Base-by-base conservation (phyloP, 2,329 filamentous ascomycete genomes). In the Neonectria sp. region DNA sequence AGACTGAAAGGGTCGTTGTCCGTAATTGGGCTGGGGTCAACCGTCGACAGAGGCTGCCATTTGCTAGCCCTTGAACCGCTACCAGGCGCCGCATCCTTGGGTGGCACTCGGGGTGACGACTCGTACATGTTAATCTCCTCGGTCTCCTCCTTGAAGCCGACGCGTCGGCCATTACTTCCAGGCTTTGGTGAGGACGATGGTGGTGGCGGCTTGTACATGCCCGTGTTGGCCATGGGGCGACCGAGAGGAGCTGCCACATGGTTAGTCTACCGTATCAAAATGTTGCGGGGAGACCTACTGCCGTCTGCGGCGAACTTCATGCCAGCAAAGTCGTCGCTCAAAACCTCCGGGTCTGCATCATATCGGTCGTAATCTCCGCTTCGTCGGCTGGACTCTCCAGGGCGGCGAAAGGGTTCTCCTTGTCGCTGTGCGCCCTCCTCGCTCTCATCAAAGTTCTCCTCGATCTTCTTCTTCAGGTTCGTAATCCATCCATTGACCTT, bases 1-100 rank as follows among this genome's bases (percentile, higher is more conserved):
- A 99, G 87, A 76, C 95, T 98, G 83, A 99, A 99, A 0, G 96
- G 96, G 77, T 99, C 96, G 75, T 97, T 95, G 73, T 98, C 95
- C 13, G 89, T 87, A 68, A 97, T 92, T 15, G 95, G 95, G 70
- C 89, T 92, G 1, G 95, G 94, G 56, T 97, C 71, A 15, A 98
- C 90, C 0, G 92, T 88, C 13, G 95, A 94, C 74, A 99, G 84
- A 11, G 96, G 95, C 81, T 99, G 95, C 96, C 96, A 99, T 84
- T 99, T 99, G 88, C 95, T 98, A 52, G 89, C 82, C 83, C 95
- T 96, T 71, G 84, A 82, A 55, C 86, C 85, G n/a, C 84, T 79
- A 27, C 78, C 78, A 37, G 82, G 76, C 33, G 79, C 76, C 67
- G 73, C 81, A 77, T 86, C 89, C 81, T 86, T 90, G 72, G 84